phyloP scores from a whole-genome alignment of 345 rosid genomes.

The Murraya paniculata region DNA sequence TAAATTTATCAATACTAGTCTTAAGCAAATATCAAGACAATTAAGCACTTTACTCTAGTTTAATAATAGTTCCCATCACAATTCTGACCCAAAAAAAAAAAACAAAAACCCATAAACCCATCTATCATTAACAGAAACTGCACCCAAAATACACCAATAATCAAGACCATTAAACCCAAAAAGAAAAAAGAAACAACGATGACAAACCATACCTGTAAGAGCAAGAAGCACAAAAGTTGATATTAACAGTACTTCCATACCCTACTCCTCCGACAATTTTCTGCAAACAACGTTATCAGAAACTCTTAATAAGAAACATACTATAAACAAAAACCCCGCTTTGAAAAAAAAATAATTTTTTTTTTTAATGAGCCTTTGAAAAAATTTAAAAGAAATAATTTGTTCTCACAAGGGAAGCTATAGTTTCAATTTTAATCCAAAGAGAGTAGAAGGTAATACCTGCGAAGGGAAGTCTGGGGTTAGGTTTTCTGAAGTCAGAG shows the following conservation, averaged over 20 bases:
- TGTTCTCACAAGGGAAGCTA: neutral
- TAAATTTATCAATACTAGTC: neutral
- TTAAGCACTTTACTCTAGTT: neutral
- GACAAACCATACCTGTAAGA: constrained; percentile 52
- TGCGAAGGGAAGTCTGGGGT: constrained; percentile 43
- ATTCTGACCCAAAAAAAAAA: neutral
- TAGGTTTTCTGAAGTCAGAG: constrained; percentile 30
- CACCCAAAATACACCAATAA: neutral
- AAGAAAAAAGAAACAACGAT: neutral
- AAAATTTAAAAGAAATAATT: neutral
- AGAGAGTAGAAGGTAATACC: constrained; percentile 22
- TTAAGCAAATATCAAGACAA: neutral
- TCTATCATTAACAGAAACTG: neutral
- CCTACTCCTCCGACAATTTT: constrained; percentile 53
- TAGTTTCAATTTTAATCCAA: neutral
- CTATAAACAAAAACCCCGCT: neutral
- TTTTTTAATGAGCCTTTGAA: neutral
- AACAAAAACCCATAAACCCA: neutral
- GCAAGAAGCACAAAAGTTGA: constrained; percentile 85
- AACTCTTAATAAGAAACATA: neutral
- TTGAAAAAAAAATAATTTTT: neutral
- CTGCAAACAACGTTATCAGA: constrained; percentile 27
- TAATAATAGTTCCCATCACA: constrained; percentile 6
- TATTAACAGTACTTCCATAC: constrained; percentile 59
- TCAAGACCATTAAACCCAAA: neutral